A percentile compares a stretch with the other conserved stretches of the same genome.
These are phyloP conservation scores for Sanghuangporus sanghuang DNA, from an alignment of 1,284 basidiomycete genomes.

Conservation along the genomic window DNA sequence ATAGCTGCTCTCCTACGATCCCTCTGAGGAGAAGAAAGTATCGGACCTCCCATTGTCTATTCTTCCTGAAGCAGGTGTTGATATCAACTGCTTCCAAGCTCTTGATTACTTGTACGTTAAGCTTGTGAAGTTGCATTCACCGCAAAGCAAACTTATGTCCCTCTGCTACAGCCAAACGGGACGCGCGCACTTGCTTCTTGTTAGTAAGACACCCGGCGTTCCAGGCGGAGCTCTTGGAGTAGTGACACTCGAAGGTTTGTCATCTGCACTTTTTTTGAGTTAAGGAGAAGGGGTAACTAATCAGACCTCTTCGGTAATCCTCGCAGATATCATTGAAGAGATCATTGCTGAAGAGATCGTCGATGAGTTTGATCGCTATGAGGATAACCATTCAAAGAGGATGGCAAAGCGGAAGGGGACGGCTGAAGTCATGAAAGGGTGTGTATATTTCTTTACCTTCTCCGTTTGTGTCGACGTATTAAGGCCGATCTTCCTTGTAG, in stretches of 20 bases:
- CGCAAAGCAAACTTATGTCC: background rate
- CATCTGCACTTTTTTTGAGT: background rate
- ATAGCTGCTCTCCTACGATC: conserved; percentile 88
- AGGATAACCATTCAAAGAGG: conserved; percentile 78
- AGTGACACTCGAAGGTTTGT: conserved; percentile 69
- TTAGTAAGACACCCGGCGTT: conserved; percentile 79
- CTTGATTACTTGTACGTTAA: conserved; percentile 74
- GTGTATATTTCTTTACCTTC: conserved; percentile 20
- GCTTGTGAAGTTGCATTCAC: background rate
- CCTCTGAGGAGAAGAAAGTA: conserved; percentile 72
- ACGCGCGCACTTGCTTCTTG: conserved; percentile 85
- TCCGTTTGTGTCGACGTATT: background rate
- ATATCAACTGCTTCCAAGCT: conserved; percentile 84
- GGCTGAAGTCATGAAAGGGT: conserved; percentile 80
- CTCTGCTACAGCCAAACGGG: conserved; percentile 76
- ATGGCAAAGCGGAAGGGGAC: conserved; percentile 67
- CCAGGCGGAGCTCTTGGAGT: conserved; percentile 81
- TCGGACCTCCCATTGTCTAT: conserved; percentile 73
- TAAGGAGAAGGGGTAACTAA: background rate
- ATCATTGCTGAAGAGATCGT: conserved; percentile 87
- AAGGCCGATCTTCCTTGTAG: conserved; percentile 21
- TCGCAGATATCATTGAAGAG: conserved; percentile 72
- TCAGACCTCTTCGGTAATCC: background rate
- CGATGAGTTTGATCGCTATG: conserved; percentile 86
- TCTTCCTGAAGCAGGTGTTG: conserved; percentile 86